A percentile compares a stretch with the other conserved stretches of the same genome.
These are phyloP conservation scores for Trichoderma sp. DNA, from an alignment of 2,329 filamentous ascomycete genomes.

Conservation along the genomic window DNA sequence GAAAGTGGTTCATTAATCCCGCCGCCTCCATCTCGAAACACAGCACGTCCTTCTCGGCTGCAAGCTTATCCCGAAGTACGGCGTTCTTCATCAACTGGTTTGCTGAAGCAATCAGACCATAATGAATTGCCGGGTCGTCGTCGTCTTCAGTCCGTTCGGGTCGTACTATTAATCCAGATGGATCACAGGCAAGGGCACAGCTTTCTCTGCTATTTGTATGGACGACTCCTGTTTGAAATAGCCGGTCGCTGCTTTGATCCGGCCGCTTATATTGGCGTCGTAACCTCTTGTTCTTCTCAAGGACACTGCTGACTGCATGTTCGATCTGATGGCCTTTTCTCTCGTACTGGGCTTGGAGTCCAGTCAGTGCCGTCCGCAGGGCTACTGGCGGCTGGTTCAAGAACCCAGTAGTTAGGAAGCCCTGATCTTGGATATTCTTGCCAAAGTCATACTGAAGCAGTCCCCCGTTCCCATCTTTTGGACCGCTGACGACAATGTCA, in stretches of 20 bases:
- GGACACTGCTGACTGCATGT: not conserved
- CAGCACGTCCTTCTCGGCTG: not conserved
- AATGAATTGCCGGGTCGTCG: not conserved
- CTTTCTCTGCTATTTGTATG: not conserved
- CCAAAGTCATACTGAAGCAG: not conserved
- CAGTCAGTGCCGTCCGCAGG: not conserved
- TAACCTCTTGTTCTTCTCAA: not conserved
- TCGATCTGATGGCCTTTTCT: not conserved
- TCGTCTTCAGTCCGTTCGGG: not conserved
- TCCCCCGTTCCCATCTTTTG: not conserved
- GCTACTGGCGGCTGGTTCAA: not conserved
- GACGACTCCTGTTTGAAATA: not conserved
- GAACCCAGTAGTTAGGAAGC: not conserved
- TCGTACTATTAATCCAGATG: not conserved
- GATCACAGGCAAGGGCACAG: not conserved
- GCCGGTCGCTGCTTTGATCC: not conserved
- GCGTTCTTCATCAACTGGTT: not conserved
- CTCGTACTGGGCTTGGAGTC: not conserved
- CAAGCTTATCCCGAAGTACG: not conserved
- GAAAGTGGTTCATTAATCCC: not conserved
- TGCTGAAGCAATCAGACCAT: not conserved
- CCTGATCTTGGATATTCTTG: not conserved
- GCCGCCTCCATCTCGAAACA: not conserved
- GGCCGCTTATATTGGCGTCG: not conserved
- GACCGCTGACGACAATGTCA: not conserved